These are phyloP conservation scores for Fusarium mexicanum DNA, from an alignment of 2,329 filamentous ascomycete species.

Conservation along the genomic window DNA sequence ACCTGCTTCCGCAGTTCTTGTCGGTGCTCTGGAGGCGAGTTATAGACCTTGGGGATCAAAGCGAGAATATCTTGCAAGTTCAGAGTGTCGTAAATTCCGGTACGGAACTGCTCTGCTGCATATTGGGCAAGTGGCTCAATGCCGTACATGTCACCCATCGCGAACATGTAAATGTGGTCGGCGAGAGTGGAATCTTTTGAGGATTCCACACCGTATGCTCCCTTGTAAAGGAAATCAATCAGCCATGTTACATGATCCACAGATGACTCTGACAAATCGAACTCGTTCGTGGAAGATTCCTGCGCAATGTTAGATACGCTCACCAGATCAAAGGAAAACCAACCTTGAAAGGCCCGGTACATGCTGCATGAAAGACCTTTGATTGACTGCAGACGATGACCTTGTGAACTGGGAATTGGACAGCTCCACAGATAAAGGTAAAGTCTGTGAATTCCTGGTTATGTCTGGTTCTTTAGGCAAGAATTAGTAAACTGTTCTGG, in stretches of 20 bases:
- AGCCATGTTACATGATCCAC: neutral
- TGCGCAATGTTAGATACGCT: neutral
- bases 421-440: neutral
- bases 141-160: conserved; percentile 5
- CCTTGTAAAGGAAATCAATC: conserved; percentile 11
- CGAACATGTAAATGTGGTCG: neutral
- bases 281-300: neutral
- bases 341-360: neutral
- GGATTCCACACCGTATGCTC: neutral
- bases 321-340: neutral
- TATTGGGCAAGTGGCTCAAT: neutral
- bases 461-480: neutral
- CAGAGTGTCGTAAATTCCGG: accelerated
- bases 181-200: neutral
- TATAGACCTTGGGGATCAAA: neutral
- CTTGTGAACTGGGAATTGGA: neutral
- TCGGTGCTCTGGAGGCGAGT: neutral
- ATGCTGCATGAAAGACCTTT: neutral
- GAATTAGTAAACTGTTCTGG: neutral
- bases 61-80: neutral
- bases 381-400: neutral
- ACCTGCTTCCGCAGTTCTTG: neutral
- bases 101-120: neutral
- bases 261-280: neutral
- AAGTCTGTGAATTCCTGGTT: neutral